phyloP scores from a whole-genome alignment of 768 basidiomycete species.

The Multifurca ochricompacta region DNA sequence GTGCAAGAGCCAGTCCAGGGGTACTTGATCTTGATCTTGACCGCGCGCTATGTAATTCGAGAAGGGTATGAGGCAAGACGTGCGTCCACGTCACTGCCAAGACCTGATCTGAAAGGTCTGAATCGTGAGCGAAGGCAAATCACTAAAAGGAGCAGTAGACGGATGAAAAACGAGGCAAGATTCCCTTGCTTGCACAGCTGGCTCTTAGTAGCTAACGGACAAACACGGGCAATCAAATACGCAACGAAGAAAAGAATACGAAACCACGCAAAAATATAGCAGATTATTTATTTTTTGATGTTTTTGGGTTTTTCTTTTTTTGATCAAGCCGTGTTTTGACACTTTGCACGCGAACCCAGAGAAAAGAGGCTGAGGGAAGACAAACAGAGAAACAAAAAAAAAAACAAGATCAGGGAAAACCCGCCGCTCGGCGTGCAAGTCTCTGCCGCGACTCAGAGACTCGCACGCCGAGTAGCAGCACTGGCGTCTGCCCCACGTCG shows the following conservation, averaged over 20 bases:
- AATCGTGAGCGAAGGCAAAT: background rate
- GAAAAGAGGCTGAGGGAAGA: background rate
- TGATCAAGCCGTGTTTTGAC: background rate
- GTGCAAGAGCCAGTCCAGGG: background rate
- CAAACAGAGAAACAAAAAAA: background rate
- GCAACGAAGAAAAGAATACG: background rate
- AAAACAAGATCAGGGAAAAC: background rate
- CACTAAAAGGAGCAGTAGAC: background rate
- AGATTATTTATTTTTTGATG: background rate
- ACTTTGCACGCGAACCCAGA: background rate
- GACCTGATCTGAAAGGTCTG: background rate
- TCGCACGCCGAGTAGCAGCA: conserved; percentile 1
- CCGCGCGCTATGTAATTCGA: conserved; percentile 6
- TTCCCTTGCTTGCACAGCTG: background rate
- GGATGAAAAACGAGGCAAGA: background rate
- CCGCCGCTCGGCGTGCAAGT: background rate
- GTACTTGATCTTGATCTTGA: conserved; percentile 8
- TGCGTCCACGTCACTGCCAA: conserved; percentile 9
- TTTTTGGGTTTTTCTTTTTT: background rate
- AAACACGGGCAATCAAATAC: background rate
- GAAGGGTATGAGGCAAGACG: background rate
- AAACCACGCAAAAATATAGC: background rate
- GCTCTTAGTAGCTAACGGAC: background rate
- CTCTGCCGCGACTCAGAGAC: conserved; percentile 13
- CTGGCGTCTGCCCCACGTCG: conserved; percentile 7